Conservation (phyloP, 2,329 filamentous ascomycete genomes). For the Mariannaea elegans region DNA sequence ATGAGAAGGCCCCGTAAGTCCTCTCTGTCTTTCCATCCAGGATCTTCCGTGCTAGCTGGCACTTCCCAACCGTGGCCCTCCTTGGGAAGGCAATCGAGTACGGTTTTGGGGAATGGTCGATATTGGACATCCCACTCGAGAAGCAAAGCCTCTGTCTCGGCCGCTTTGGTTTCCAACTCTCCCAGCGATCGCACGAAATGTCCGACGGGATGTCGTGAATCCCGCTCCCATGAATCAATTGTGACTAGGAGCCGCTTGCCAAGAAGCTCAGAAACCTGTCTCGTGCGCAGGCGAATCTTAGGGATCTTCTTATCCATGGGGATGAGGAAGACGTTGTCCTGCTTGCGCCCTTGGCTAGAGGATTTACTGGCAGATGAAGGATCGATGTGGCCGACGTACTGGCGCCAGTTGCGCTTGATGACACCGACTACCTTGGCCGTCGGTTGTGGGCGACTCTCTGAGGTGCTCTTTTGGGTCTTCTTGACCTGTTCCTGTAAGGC, state of each 20-base stretch:
- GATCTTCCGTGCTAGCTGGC: conserved; percentile 78
- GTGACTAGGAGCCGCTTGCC: conserved; percentile 93
- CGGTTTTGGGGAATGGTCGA: conserved; percentile 93
- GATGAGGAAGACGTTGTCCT: conserved; percentile 93
- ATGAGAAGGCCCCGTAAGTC: conserved; percentile 88
- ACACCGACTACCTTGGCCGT: conserved; percentile 93
- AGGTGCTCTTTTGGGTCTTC: conserved; percentile 78
- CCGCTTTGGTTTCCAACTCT: conserved; percentile 95
- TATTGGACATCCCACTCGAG: conserved; percentile 98
- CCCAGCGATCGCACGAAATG: conserved; percentile 94
- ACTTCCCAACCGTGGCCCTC: conserved; percentile 97
- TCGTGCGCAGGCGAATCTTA: conserved; percentile 91
- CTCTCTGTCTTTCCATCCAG: conserved; percentile 85
- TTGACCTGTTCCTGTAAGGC: conserved; percentile 92
- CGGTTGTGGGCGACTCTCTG: conserved; percentile 83
- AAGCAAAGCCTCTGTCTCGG: conserved; percentile 93
- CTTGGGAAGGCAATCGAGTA: conserved; percentile 88
- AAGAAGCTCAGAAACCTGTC: conserved; percentile 87
- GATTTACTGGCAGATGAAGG: conserved; percentile 81
- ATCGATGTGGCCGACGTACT: conserved; percentile 97
- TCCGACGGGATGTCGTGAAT: conserved; percentile 90
- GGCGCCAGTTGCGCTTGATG: conserved; percentile 95
- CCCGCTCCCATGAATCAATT: conserved; percentile 94
- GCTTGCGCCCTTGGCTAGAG: conserved; percentile 79
- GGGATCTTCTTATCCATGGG: conserved; percentile 99